Evolutionary conservation across 2,329 filamentous ascomycete genomes (phyloP).

Genomic region (Arthroderma sp.): DNA sequence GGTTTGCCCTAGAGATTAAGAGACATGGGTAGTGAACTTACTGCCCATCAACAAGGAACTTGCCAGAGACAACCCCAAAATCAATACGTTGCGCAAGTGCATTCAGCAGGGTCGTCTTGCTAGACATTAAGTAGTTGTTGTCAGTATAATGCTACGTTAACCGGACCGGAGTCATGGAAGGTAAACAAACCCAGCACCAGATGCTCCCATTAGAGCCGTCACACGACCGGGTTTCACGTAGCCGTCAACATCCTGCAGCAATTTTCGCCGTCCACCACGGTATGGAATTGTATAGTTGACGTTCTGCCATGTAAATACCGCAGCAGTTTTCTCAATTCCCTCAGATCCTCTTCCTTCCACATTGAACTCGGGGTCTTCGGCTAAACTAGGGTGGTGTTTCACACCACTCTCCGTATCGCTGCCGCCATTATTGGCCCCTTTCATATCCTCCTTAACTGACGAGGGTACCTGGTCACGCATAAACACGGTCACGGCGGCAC

Average conservation of each 20-base stretch:
- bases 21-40: conserved; percentile 11
- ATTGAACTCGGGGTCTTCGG: conserved; percentile 13
- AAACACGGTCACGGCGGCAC: conserved; percentile 69
- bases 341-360: conserved; percentile 24
- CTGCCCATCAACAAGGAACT: conserved; percentile 34
- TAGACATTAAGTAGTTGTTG: conserved; percentile 9
- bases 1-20: not conserved
- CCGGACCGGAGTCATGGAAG: not conserved
- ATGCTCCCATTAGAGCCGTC: conserved; percentile 69
- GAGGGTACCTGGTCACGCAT: conserved; percentile 53
- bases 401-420: conserved; percentile 40
- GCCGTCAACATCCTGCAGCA: conserved; percentile 51
- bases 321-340: conserved; percentile 50
- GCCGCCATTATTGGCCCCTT: conserved; percentile 32
- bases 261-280: conserved; percentile 29
- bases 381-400: conserved; percentile 11
- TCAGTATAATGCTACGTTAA: no score
- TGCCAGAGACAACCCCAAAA: conserved; percentile 31
- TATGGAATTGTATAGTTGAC: conserved; percentile 56
- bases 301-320: conserved; percentile 73
- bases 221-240: conserved; percentile 66
- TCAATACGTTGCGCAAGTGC: conserved; percentile 33
- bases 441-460: conserved; percentile 43
- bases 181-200: conserved; percentile 37
- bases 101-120: conserved; percentile 38